Evolutionary conservation across 371 early-diverging fungal genomes (phyloP), one percentile per base, ranked within the genome.

Genomic region (Mucor sp.): DNA sequence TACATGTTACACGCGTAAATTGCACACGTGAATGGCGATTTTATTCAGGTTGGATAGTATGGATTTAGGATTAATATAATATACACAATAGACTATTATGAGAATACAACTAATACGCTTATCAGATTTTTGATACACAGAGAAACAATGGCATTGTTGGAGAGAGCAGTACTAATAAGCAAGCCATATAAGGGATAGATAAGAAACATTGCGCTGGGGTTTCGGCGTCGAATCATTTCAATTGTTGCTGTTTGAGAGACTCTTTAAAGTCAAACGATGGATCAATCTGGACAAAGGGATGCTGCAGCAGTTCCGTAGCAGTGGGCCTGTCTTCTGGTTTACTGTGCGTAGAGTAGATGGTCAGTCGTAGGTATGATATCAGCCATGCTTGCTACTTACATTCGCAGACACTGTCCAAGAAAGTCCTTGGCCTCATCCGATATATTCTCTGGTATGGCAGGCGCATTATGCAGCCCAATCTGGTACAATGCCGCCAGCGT

Each of bases 401-500:
- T 82, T 71, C 83, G 78, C 59, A 94, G 87, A 33, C 93, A 91
- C 66, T 79, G 69, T 58, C 81, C 82, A 63, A 97, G 71, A 71
- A 97, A 95, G 57, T 91, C 87, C 55, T 82, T 80, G 27, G 90
- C 94, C 12, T 81, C 84, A 12, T 75, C 76, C 3, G 91, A 89
- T 30, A 91, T 77, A 48, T 75, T 76, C 35, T 78, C 70, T 6
- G 96, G 94, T 37, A 93, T 79, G 21, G 90, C 90, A 6, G 97
- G 95, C 7, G 85, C 74, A 53, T 89, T 84, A 59, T 89, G 84
- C 56, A 80, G 80, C 11, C 95, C 96, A 60, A 94, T 86, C 77
- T 88, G 79, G 77, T 92, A 95, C 63, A 96, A 85, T 2, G 97
- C 94, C 70, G 95, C 94, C 77, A 94, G 86, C 69, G 94, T 94